Conservation (phyloP, 192 early-diverging fungal genomes). For the Phycomyces nitens region DNA sequence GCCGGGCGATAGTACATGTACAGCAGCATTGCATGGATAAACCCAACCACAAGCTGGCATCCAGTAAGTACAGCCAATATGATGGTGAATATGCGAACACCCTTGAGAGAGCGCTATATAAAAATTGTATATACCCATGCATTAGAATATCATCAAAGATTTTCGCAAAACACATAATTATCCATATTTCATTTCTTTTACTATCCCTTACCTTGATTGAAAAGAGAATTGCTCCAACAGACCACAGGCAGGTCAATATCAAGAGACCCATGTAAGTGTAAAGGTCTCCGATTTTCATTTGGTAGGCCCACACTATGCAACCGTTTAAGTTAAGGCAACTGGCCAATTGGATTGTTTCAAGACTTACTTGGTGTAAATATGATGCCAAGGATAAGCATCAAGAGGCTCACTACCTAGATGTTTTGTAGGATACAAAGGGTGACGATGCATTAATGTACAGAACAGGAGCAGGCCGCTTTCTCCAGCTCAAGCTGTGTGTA, state of each 20-base stretch:
- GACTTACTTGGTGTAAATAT: neutral
- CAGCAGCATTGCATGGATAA: conserved; percentile 14
- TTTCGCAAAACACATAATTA: no score
- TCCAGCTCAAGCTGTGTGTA: no score
- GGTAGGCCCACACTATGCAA: neutral
- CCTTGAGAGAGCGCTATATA: neutral
- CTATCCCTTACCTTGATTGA: neutral
- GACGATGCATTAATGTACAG: no score
- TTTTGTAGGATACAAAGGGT: neutral
- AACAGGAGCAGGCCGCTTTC: no score
- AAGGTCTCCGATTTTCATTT: neutral
- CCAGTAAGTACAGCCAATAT: neutral
- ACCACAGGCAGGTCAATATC: neutral
- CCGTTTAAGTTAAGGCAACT: neutral
- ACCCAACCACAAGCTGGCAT: conserved; percentile 13
- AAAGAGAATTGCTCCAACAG: neutral
- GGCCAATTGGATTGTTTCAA: neutral
- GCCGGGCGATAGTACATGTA: conserved; percentile 2
- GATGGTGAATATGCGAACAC: neutral
- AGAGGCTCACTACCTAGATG: neutral
- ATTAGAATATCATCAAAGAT: neutral
- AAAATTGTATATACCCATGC: neutral
- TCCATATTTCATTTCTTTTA: neutral
- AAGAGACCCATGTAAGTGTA: neutral
- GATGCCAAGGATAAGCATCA: neutral